Base-by-base conservation (phyloP, 1,284 basidiomycete species). In the Cerrena zonata region DNA sequence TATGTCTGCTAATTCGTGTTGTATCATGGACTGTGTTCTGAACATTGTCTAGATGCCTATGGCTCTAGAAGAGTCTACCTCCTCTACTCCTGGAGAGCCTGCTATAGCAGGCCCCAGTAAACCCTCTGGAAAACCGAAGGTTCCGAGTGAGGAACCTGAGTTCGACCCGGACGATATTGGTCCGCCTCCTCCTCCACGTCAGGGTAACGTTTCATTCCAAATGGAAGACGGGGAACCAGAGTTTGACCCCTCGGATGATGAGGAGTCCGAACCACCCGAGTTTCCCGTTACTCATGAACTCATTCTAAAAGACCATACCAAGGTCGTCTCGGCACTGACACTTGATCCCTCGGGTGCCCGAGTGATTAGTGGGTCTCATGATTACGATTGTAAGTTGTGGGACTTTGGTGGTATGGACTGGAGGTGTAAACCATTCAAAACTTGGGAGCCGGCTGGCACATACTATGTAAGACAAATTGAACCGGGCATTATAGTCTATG, bases 351-450 rank as follows among this genome's bases (percentile, higher is more conserved):
- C 94, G 12, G 96, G 96, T 44, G 92, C 94, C 2, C 84, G 96
- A 25, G 73, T 99, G 25, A 74, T 91, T 4, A 91, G 92, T 2
- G 96, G 96, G 10, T 90, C 89, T 15, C 89, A 97, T 69, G 96
- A 99, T 70, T 98, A 98, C 64, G 91, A 95, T 68, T 87, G 90
- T 69, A 98, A 98, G 69, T 70, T 99, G 48, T 99, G 94, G 94
- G 96, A 99, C 69, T 99, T 99, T 71, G 96, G 95, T 61, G 96
- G 96, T 5, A 99, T 99, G 95, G 89, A 90, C 61, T 73, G 78
- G 56, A 79, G 89, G 61, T 80, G 82, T 67, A 89, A 90, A 65
- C 94, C 96, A 13, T 99, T 99, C 80, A 91, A 93, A 71, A 89
- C 81, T 56, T 98, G 91, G 80, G 94, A 99, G 67, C 91, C 94